Conservation (phyloP, 1,284 basidiomycete species). For the Cystobasidium pallidum region DNA sequence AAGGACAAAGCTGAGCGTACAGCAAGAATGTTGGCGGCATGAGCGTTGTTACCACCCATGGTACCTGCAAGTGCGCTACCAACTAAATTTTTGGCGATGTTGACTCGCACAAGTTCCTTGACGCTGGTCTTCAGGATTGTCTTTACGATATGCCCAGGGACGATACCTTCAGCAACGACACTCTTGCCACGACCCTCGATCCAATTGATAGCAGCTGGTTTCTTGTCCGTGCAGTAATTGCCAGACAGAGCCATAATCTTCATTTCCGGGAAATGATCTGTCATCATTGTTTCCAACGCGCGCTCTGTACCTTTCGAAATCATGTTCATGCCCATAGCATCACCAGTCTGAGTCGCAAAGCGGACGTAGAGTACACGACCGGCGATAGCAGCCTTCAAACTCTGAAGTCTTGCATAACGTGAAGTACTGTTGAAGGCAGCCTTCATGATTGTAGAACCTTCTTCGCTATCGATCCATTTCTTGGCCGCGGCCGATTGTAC, state of each 20-base stretch:
- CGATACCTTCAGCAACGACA: constrained; percentile 91
- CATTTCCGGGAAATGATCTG: constrained; percentile 87
- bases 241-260: constrained; percentile 89
- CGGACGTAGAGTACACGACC: constrained; percentile 93
- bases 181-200: constrained; percentile 98
- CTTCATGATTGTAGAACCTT: constrained; percentile 77
- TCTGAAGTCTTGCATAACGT: constrained; percentile 80
- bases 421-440: constrained; percentile 92
- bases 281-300: constrained; percentile 76
- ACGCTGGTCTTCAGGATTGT: constrained; percentile 95
- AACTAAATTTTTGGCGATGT: constrained; percentile 96
- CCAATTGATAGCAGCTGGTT: constrained; percentile 99
- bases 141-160: constrained; percentile 86
- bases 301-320: constrained; percentile 78
- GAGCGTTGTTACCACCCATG: constrained; percentile 97
- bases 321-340: constrained; percentile 99
- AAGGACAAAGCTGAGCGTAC: constrained; percentile 52
- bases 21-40: constrained; percentile 96
- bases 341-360: constrained; percentile 92
- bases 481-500: constrained; percentile 79
- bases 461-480: constrained; percentile 83
- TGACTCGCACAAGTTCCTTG: constrained; percentile 84
- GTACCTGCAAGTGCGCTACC: constrained; percentile 97
- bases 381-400: constrained; percentile 81
- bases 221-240: constrained; percentile 99